Percentiles rank a stretch among this genome's conserved stretches.
These are phyloP conservation scores for Mucor lusitanicus DNA, from an alignment of 371 early-diverging fungal genomes.

Conservation along the genomic window DNA sequence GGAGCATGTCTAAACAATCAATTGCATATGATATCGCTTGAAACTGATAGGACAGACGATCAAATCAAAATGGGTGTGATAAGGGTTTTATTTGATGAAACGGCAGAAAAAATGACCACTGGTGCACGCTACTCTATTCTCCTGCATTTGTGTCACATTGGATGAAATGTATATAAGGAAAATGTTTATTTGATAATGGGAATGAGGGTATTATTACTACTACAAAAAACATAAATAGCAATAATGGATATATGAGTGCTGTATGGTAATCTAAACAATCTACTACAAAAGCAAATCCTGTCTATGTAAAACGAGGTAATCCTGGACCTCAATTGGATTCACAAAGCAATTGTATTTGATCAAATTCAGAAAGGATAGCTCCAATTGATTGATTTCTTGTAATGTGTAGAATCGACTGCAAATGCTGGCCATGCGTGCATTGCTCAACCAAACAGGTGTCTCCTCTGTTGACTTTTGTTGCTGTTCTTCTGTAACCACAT, in stretches of 20 bases:
- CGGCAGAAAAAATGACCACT: not conserved
- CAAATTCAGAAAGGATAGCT: constrained; percentile 24
- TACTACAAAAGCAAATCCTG: constrained; percentile 30
- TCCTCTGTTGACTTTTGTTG: constrained; percentile 17
- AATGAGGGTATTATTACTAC: not conserved
- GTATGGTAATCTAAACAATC: not conserved
- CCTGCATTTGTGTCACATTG: not conserved
- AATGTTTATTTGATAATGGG: not conserved
- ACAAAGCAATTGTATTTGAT: constrained; percentile 33
- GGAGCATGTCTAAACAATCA: not conserved
- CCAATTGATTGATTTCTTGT: constrained; percentile 29
- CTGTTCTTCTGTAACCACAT: not conserved
- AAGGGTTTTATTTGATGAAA: not conserved
- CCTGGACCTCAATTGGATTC: constrained; percentile 23
- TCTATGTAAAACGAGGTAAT: constrained; percentile 24
- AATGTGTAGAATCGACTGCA: constrained; percentile 28
- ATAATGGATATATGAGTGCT: not conserved
- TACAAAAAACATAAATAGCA: not conserved
- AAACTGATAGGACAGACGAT: not conserved
- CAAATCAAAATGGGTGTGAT: not conserved
- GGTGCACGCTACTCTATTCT: not conserved
- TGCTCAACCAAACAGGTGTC: constrained; percentile 20
- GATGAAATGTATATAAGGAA: not conserved
- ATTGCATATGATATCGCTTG: not conserved
- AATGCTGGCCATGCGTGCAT: constrained; percentile 27